Evolutionary conservation across 352 stramenopile genomes (phyloP).

Genomic region (Pythium aquatile): DNA sequence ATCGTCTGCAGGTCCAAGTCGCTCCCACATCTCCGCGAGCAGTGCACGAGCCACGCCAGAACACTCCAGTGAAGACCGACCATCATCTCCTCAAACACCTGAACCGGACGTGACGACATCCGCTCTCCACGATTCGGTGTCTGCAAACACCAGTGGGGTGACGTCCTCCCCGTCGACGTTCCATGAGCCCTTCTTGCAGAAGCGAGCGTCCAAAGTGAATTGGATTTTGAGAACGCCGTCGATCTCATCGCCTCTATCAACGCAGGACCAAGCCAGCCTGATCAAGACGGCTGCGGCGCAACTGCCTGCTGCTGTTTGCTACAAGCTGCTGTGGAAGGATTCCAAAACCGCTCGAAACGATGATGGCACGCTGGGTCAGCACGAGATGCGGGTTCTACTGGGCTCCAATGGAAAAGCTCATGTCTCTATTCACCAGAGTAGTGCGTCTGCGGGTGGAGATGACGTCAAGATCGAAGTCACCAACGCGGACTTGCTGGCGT

Average conservation of each 20-base stretch:
- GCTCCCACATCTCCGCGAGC: slow-evolving; percentile 4
- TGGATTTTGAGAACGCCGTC: slow-evolving; percentile 14
- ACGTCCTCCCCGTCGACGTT: neutral
- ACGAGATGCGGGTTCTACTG: slow-evolving; percentile 37
- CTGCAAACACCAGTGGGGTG: neutral
- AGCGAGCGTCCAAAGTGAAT: slow-evolving; percentile 16
- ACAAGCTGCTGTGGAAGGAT: slow-evolving; percentile 52
- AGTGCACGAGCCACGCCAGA: neutral
- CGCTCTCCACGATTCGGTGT: neutral
- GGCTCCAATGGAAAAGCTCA: slow-evolving; percentile 35
- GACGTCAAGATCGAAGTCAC: slow-evolving; percentile 13
- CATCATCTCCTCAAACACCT: neutral
- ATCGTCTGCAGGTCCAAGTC: slow-evolving; percentile 21
- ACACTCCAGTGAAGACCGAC: neutral
- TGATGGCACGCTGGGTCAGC: neutral
- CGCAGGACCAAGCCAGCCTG: neutral
- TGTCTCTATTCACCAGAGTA: slow-evolving; percentile 15
- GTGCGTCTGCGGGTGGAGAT: neutral
- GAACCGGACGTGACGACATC: neutral
- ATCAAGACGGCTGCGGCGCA: neutral
- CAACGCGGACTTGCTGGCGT: slow-evolving; percentile 16
- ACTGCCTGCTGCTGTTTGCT: slow-evolving; percentile 23
- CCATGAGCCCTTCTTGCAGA: slow-evolving; percentile 23
- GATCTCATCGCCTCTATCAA: neutral
- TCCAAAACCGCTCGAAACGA: slow-evolving; percentile 21